These are phyloP conservation scores for Yamadazyma olivae DNA, from an alignment of 805 yeast species.

Conservation along the genomic window DNA sequence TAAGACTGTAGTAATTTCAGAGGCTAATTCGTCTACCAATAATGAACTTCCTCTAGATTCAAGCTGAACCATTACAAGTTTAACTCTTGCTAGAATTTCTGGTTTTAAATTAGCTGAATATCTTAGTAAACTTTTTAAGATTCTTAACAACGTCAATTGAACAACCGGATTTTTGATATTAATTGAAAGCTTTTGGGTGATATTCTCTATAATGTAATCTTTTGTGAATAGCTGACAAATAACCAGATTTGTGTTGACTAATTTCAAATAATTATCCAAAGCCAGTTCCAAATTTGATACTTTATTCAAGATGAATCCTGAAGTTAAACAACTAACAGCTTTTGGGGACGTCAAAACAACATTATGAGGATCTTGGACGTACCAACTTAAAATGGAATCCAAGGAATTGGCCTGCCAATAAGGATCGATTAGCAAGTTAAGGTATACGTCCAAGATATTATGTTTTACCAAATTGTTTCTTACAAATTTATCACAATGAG, in stretches of 20 bases:
- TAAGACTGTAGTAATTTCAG: conserved; percentile 15
- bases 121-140: conserved; percentile 19
- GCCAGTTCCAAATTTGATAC: conserved; percentile 43
- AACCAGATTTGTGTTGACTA: conserved; percentile 20
- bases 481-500: conserved; percentile 40
- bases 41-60: conserved; percentile 24
- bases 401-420: conserved; percentile 59
- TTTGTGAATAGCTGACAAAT: conserved; percentile 24
- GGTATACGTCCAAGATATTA: conserved; percentile 37
- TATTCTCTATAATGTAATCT: conserved; percentile 24
- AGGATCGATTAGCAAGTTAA: conserved; percentile 43
- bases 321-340: conserved; percentile 28
- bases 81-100: conserved; percentile 1
- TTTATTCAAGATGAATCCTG: conserved; percentile 39
- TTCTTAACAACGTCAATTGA: conserved; percentile 32
- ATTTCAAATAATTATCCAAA: conserved; percentile 37
- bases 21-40: conserved; percentile 35
- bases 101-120: not conserved
- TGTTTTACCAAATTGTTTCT: conserved; percentile 33
- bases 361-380: conserved; percentile 22
- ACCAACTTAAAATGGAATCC: conserved; percentile 47
- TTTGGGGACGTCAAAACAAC: conserved; percentile 20
- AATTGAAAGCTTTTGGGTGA: conserved; percentile 24
- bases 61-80: conserved; percentile 7
- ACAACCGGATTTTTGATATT: conserved; percentile 34